These are phyloP conservation scores for Didymella sp. DNA, from an alignment of 2,329 filamentous ascomycete species.

Conservation along the genomic window DNA sequence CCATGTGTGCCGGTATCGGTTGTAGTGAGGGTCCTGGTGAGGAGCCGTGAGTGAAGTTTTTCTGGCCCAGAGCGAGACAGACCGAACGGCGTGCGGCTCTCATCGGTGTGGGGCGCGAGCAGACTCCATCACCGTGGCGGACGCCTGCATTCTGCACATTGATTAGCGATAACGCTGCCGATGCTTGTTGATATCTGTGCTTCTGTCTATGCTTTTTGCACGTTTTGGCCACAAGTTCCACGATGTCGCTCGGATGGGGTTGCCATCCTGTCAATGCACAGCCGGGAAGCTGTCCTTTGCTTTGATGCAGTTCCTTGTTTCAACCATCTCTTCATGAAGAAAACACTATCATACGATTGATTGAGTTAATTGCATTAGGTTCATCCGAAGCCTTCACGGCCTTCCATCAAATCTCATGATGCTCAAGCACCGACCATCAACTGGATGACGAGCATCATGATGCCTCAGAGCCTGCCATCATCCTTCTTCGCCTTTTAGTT, in stretches of 20 bases:
- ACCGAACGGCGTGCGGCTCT: conserved; percentile 18
- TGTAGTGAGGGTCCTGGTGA: neutral
- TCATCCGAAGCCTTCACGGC: too few species aligned
- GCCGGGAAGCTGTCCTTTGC: neutral
- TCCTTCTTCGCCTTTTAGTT: neutral
- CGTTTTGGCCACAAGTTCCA: neutral
- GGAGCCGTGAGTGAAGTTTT: conserved; percentile 8
- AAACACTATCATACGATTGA: too few species aligned
- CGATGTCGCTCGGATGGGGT: conserved; percentile 1
- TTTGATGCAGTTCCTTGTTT: neutral
- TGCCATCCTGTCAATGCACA: neutral
- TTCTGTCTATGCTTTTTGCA: neutral
- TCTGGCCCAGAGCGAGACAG: conserved; percentile 15
- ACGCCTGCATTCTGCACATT: conserved; percentile 1
- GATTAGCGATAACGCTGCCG: neutral
- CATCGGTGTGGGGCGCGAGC: conserved; percentile 11
- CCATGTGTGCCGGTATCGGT: conserved; percentile 17
- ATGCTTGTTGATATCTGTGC: neutral
- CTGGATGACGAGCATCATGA: too few species aligned
- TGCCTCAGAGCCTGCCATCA: too few species aligned
- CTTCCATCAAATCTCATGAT: neutral
- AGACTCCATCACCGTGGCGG: neutral
- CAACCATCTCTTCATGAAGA: too few species aligned
- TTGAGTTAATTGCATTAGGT: too few species aligned
- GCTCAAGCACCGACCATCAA: too few species aligned